phyloP scores from a whole-genome alignment of 495 filamentous ascomycete species.

The Podospora tetraspora region DNA sequence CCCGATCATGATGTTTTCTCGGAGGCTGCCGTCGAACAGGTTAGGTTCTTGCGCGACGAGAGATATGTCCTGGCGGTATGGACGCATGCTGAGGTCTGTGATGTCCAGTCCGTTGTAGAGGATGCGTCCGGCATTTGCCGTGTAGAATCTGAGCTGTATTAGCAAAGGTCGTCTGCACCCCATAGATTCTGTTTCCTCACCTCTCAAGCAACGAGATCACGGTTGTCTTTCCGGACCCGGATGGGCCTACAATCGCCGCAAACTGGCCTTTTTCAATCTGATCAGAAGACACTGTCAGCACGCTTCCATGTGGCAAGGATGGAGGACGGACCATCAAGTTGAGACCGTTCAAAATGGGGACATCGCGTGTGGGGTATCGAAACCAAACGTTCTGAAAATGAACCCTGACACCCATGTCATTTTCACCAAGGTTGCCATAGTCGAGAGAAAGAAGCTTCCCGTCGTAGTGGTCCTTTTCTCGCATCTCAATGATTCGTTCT shows the following conservation, averaged over 20 bases:
- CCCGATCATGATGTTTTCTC: slow-evolving; percentile 57
- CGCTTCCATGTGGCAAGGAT: background rate
- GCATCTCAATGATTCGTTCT: slow-evolving; percentile 49
- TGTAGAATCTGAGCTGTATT: slow-evolving; percentile 47
- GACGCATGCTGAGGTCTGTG: slow-evolving; percentile 40
- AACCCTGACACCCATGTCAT: slow-evolving; percentile 47
- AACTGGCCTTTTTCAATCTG: slow-evolving; percentile 60
- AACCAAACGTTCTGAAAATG: slow-evolving; percentile 56
- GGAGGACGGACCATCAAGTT: slow-evolving; percentile 40
- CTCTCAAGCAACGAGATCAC: slow-evolving; percentile 60
- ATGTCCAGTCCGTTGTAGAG: slow-evolving; percentile 47
- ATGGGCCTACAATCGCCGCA: slow-evolving; percentile 59
- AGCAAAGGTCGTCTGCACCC: background rate
- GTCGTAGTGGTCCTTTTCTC: slow-evolving; percentile 24
- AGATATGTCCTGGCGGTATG: slow-evolving; percentile 50
- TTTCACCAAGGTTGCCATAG: slow-evolving; percentile 29
- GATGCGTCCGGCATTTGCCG: slow-evolving; percentile 44
- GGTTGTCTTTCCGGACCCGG: slow-evolving; percentile 68
- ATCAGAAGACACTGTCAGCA: background rate
- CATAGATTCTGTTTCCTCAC: slow-evolving; percentile 12
- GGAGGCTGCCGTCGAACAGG: slow-evolving; percentile 56
- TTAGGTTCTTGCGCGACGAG: slow-evolving; percentile 56
- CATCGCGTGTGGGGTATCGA: slow-evolving; percentile 51
- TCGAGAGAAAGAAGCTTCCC: slow-evolving; percentile 27
- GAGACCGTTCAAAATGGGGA: slow-evolving; percentile 46